phyloP scores from a whole-genome alignment of 805 yeast genomes.

The Lipomyces lipofer region DNA sequence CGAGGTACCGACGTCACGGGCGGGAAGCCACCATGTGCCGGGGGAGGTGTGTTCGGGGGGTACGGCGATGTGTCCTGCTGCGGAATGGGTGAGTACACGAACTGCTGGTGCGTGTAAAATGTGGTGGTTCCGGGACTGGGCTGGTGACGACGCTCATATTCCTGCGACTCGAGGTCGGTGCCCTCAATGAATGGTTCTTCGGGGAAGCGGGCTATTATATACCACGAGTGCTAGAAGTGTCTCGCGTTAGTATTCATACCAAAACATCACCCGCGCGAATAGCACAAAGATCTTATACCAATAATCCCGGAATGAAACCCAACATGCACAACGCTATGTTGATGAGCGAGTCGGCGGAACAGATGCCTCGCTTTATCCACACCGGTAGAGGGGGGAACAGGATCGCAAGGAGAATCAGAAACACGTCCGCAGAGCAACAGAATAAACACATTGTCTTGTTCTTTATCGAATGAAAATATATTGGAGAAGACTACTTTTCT shows the following conservation, averaged over 20 bases:
- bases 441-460: slow-evolving; percentile 30
- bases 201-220: slow-evolving; percentile 77
- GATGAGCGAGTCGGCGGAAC: slow-evolving; percentile 67
- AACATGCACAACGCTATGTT: slow-evolving; percentile 69
- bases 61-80: slow-evolving; percentile 10
- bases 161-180: slow-evolving; percentile 28
- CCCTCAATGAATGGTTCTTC: slow-evolving; percentile 30
- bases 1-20: slow-evolving; percentile 3
- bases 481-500: too few species aligned
- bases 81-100: slow-evolving; percentile 29
- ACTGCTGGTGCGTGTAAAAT: slow-evolving; percentile 19
- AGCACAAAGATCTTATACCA: slow-evolving; percentile 34
- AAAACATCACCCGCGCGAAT: neutral
- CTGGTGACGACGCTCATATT: slow-evolving; percentile 3
- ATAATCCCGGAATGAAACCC: slow-evolving; percentile 74
- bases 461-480: too few species aligned
- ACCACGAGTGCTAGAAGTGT: slow-evolving; percentile 61
- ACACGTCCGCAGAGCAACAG: slow-evolving; percentile 49
- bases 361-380: slow-evolving; percentile 66
- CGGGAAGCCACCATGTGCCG: slow-evolving; percentile 8
- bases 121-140: slow-evolving; percentile 14
- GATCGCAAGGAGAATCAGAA: slow-evolving; percentile 67
- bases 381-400: slow-evolving; percentile 81
- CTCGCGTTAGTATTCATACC: neutral
- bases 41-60: slow-evolving; percentile 9